These are phyloP conservation scores for Coemansia reversa DNA, from an alignment of 192 early-diverging fungal genomes.

Conservation along the genomic window DNA sequence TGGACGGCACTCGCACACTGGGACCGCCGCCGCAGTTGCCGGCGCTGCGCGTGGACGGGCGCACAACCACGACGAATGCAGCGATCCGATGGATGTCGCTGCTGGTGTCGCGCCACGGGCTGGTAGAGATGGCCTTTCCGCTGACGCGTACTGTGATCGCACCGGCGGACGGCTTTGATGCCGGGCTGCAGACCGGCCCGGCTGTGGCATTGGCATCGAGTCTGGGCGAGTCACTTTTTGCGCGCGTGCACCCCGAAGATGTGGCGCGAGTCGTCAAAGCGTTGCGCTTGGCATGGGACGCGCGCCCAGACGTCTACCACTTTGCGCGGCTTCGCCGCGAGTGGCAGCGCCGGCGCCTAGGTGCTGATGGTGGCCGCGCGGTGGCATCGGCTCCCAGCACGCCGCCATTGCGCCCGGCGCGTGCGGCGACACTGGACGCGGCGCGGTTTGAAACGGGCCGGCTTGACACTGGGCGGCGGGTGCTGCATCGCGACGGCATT, in stretches of 20 bases:
- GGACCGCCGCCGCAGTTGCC: conserved; percentile 44
- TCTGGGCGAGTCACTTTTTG: conserved; percentile 51
- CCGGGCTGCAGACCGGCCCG: conserved; percentile 16
- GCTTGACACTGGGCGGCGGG: conserved; percentile 7
- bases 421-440: conserved; percentile 16
- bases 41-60: conserved; percentile 7
- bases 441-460: background rate
- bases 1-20: conserved; percentile 16
- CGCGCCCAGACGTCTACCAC: conserved; percentile 51
- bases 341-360: conserved; percentile 47
- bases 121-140: conserved; percentile 54
- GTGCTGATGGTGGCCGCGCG: conserved; percentile 14
- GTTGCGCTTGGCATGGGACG: conserved; percentile 50
- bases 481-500: conserved; percentile 40
- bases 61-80: conserved; percentile 9
- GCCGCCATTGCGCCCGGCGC: conserved; percentile 32
- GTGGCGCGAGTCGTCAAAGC: conserved; percentile 47
- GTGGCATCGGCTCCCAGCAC: conserved; percentile 30
- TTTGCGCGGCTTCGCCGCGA: conserved; percentile 51
- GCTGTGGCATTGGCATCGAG: conserved; percentile 35
- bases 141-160: conserved; percentile 29
- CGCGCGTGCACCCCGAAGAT: conserved; percentile 52
- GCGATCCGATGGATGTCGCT: conserved; percentile 39
- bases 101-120: conserved; percentile 54
- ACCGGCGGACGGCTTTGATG: conserved; percentile 17